Conservation (phyloP, 2,329 filamentous ascomycete genomes). For the Trichophyton verrucosum region DNA sequence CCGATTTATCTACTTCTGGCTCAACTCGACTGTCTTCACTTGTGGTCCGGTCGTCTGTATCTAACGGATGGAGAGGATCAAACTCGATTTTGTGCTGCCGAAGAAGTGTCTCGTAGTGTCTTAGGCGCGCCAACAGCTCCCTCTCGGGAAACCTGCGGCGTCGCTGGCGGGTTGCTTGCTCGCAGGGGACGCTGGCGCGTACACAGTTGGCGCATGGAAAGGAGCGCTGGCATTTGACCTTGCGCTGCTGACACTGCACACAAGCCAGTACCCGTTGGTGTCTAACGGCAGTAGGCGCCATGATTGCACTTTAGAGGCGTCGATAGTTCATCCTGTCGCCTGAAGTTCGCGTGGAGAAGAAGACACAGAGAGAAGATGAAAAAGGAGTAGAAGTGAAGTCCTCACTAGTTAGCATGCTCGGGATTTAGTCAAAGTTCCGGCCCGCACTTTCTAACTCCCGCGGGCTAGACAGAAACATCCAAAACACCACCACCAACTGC, state of each 20-base stretch:
- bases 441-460: neutral
- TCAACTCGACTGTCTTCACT: too few relatives aligned
- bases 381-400: too few relatives aligned
- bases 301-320: neutral
- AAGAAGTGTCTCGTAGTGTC: slow-evolving; percentile 4
- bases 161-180: slow-evolving; percentile 26
- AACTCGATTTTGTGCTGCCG: neutral
- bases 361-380: neutral
- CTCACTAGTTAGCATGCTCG: neutral
- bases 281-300: neutral
- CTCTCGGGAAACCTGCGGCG: slow-evolving; percentile 4
- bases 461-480: too few relatives aligned
- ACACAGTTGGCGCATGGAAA: slow-evolving; percentile 60
- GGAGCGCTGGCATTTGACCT: slow-evolving; percentile 61
- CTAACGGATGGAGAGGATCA: neutral
- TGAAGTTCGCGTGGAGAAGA: neutral
- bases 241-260: slow-evolving; percentile 62
- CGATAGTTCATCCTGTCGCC: neutral
- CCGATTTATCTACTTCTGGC: neutral
- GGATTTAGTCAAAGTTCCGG: neutral
- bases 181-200: slow-evolving; percentile 50
- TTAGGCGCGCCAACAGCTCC: neutral
- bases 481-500: too few relatives aligned
- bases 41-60: too few relatives aligned
- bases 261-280: slow-evolving; percentile 33